These are phyloP conservation scores for Pochonia chlamydosporia DNA, from an alignment of 2,329 filamentous ascomycete genomes.

Conservation along the genomic window DNA sequence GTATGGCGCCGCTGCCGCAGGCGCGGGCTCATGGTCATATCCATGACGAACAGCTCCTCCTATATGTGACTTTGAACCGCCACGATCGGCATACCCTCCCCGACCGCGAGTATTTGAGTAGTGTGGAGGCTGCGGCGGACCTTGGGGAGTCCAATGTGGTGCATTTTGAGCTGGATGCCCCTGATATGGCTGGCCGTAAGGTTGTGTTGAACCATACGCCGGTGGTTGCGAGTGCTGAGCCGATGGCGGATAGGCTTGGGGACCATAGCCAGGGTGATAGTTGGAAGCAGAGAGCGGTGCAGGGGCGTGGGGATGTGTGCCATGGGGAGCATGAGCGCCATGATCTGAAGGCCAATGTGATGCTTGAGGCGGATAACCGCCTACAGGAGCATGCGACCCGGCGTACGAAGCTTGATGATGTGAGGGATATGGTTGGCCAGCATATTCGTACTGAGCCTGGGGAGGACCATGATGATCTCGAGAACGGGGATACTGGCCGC, in stretches of 20 bases:
- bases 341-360: constrained; percentile 38
- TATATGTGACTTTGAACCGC: constrained; percentile 26
- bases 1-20: constrained; percentile 30
- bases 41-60: constrained; percentile 27
- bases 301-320: constrained; percentile 39
- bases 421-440: constrained; percentile 29
- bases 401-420: constrained; percentile 24
- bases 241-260: constrained; percentile 41
- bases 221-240: constrained; percentile 38
- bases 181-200: constrained; percentile 30
- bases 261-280: constrained; percentile 55
- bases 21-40: constrained; percentile 25
- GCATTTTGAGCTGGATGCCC: constrained; percentile 20
- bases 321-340: constrained; percentile 27
- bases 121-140: constrained; percentile 22
- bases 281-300: constrained; percentile 45
- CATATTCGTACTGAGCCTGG: constrained; percentile 38
- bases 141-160: constrained; percentile 19
- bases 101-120: constrained; percentile 39
- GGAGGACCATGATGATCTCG: constrained; percentile 35
- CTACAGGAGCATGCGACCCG: constrained; percentile 28
- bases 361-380: constrained; percentile 30
- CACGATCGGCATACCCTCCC: constrained; percentile 41
- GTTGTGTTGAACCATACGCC: constrained; percentile 35
- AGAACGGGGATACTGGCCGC: constrained; percentile 30